These are phyloP conservation scores for Aspergillus saccharolyticus DNA, from an alignment of 495 filamentous ascomycete genomes.

Conservation along the genomic window DNA sequence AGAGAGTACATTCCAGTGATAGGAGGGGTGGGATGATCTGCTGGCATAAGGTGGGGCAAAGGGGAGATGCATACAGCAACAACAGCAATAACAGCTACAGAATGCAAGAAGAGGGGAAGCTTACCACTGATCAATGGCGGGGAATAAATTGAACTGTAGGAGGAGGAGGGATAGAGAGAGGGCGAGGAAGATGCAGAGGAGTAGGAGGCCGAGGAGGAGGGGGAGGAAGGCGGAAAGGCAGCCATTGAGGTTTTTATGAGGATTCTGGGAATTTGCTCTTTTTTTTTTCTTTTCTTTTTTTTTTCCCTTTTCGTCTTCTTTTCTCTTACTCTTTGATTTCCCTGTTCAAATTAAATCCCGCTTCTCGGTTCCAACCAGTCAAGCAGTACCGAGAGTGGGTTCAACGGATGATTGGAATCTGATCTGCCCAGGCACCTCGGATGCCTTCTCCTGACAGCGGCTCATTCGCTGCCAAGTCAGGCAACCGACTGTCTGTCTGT, in stretches of 20 bases:
- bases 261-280: background rate
- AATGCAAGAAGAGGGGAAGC: slow-evolving; percentile 5
- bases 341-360: slow-evolving; percentile 1
- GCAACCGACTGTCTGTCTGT: background rate
- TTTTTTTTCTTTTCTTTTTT: slow-evolving; percentile 1
- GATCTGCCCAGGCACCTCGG: slow-evolving; percentile 5
- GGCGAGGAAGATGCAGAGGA: slow-evolving; percentile 28
- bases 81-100: slow-evolving; percentile 3
- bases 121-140: slow-evolving; percentile 21
- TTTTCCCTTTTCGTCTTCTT: background rate
- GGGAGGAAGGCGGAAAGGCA: slow-evolving; percentile 13
- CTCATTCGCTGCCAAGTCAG: background rate
- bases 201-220: slow-evolving; percentile 24
- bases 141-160: slow-evolving; percentile 23
- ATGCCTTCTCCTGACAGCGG: slow-evolving; percentile 5
- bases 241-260: slow-evolving; percentile 14
- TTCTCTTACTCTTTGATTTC: background rate
- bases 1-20: background rate
- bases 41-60: slow-evolving; percentile 3
- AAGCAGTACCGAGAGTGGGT: background rate
- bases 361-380: background rate
- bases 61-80: background rate
- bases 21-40: background rate
- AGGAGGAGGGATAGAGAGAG: slow-evolving; percentile 34
- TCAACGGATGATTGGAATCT: background rate